Evolutionary conservation across 2,329 filamentous ascomycete genomes (phyloP).

Genomic region (Seiridium cupressi): DNA sequence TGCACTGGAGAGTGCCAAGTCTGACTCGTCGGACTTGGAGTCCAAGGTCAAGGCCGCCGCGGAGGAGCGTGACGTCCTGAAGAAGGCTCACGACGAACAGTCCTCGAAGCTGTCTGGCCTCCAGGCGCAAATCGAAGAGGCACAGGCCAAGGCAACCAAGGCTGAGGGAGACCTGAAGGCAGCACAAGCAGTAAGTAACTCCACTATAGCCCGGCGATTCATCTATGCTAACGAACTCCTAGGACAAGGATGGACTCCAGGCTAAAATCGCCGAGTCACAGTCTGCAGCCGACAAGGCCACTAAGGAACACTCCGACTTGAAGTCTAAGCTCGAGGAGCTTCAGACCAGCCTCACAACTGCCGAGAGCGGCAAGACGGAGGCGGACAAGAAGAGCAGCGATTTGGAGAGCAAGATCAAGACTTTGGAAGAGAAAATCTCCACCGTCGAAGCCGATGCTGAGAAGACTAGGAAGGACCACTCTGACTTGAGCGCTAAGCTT

Average conservation of each 20-base stretch:
- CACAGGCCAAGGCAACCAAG: constrained; percentile 34
- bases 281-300: constrained; percentile 7
- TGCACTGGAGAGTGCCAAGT: constrained; percentile 16
- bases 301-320: constrained; percentile 1
- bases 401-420: constrained; percentile 6
- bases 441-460: constrained; percentile 5
- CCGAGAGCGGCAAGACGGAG: constrained; percentile 14
- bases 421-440: constrained; percentile 16
- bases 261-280: constrained; percentile 18
- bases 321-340: constrained; percentile 3
- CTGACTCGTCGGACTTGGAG: constrained; percentile 16
- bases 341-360: constrained; percentile 9
- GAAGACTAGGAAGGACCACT: constrained; percentile 9
- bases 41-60: constrained; percentile 23
- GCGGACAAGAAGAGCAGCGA: neutral
- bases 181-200: constrained; percentile 26
- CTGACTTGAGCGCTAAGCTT: constrained; percentile 3
- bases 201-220: neutral
- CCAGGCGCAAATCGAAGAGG: constrained; percentile 29
- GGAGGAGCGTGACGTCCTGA: constrained; percentile 25
- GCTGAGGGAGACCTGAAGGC: constrained; percentile 33
- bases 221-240: constrained; percentile 4
- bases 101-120: constrained; percentile 26
- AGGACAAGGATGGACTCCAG: constrained; percentile 26
- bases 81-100: constrained; percentile 29